These are phyloP conservation scores for Phaffia tasmanica DNA, from an alignment of 768 basidiomycete genomes.

Conservation along the genomic window DNA sequence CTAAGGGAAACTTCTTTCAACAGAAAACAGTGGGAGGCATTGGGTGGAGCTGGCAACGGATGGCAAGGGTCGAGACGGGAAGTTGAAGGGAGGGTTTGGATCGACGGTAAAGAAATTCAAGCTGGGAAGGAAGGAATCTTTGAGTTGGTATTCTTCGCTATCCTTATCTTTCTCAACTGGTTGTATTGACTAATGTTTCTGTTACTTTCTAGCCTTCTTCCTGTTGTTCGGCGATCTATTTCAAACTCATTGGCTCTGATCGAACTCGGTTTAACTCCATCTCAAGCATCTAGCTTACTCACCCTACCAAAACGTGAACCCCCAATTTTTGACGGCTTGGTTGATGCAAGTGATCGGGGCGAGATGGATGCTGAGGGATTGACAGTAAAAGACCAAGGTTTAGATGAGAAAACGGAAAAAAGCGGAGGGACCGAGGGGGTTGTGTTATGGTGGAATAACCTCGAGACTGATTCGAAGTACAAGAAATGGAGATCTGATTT, in stretches of 20 bases:
- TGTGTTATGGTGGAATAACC: slow-evolving; percentile 80
- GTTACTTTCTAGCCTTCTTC: not conserved
- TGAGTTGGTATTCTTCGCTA: slow-evolving; percentile 40
- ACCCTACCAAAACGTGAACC: slow-evolving; percentile 34
- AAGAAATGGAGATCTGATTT: slow-evolving; percentile 30
- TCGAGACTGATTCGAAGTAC: slow-evolving; percentile 68
- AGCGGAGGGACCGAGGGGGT: slow-evolving; percentile 47
- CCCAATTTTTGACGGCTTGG: slow-evolving; percentile 47
- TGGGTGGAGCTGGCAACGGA: slow-evolving; percentile 35
- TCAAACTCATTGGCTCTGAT: slow-evolving; percentile 56
- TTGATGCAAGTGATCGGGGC: slow-evolving; percentile 74
- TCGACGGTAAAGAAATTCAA: slow-evolving; percentile 60
- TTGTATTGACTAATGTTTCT: not conserved
- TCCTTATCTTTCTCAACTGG: not conserved
- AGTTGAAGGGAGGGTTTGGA: slow-evolving; percentile 45
- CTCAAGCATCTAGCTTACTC: slow-evolving; percentile 61
- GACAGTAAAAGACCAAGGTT: too few species aligned
- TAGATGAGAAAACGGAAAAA: slow-evolving; percentile 41
- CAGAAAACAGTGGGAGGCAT: slow-evolving; percentile 46
- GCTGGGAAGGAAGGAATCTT: slow-evolving; percentile 62
- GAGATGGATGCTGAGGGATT: too few species aligned
- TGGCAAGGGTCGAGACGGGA: slow-evolving; percentile 31
- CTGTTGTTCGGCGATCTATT: slow-evolving; percentile 45
- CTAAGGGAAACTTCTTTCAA: slow-evolving; percentile 43
- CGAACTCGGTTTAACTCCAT: slow-evolving; percentile 51